Percentiles rank a stretch among this genome's conserved stretches.
Evolutionary conservation across 2,329 filamentous ascomycete genomes (phyloP).

Genomic region (Ophiostoma angusticollis): DNA sequence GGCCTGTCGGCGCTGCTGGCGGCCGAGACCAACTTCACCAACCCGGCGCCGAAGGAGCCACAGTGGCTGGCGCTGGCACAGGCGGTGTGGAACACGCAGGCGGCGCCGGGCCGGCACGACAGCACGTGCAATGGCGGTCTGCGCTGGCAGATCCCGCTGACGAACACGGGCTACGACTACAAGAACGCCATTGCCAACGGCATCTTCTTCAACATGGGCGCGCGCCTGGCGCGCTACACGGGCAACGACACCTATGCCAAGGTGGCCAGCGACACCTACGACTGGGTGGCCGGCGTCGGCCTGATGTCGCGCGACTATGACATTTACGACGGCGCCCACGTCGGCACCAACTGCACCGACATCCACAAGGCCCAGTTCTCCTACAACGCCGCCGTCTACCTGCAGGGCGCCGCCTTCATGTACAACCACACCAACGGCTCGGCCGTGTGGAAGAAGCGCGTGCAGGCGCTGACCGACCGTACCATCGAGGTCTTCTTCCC

Average conservation of each 20-base stretch:
- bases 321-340: constrained; percentile 51
- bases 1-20: constrained; percentile 57
- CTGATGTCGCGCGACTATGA: constrained; percentile 45
- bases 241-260: constrained; percentile 63
- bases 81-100: constrained; percentile 71
- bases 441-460: constrained; percentile 37
- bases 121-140: constrained; percentile 62
- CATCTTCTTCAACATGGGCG: constrained; percentile 38
- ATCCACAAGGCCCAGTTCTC: constrained; percentile 23
- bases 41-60: constrained; percentile 43
- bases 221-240: constrained; percentile 58
- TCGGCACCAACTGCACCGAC: constrained; percentile 42
- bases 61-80: constrained; percentile 62
- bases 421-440: constrained; percentile 35
- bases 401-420: constrained; percentile 16
- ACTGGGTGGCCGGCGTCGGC: constrained; percentile 47
- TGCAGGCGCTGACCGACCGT: constrained; percentile 42
- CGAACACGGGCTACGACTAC: constrained; percentile 68
- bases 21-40: constrained; percentile 54
- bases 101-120: constrained; percentile 44
- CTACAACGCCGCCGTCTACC: constrained; percentile 13
- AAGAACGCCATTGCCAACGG: constrained; percentile 43
- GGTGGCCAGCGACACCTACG: constrained; percentile 64
- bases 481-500: constrained; percentile 40
- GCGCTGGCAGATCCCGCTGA: constrained; percentile 74